A percentile compares a stretch with the other conserved stretches of the same genome.
Conservation (phyloP, 768 basidiomycete genomes). For the Kondoa subrosea region DNA sequence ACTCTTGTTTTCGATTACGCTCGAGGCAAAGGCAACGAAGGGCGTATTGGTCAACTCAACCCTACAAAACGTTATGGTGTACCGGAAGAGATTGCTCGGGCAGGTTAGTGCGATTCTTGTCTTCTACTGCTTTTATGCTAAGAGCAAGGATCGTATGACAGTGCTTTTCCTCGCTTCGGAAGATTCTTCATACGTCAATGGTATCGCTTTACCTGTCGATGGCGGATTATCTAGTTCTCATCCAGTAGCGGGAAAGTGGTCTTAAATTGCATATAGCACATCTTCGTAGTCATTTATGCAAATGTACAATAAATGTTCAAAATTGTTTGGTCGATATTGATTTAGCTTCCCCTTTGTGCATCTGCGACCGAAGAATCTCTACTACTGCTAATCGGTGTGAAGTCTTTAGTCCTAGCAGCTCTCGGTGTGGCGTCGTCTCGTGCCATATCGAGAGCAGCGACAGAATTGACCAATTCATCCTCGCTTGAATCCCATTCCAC, state of each 20-base stretch:
- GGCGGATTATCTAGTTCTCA: conserved; percentile 66
- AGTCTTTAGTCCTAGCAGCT: too few species aligned
- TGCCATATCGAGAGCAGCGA: background rate
- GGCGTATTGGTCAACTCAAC: conserved; percentile 69
- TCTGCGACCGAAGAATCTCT: background rate
- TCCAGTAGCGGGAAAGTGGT: conserved; percentile 51
- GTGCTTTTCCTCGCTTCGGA: background rate
- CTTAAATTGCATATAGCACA: too few species aligned
- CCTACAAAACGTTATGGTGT: conserved; percentile 51
- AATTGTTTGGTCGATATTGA: too few species aligned
- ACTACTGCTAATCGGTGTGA: too few species aligned
- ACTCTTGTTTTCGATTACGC: conserved; percentile 57
- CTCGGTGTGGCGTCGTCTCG: background rate
- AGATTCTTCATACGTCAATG: conserved; percentile 46
- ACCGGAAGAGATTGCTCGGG: conserved; percentile 61
- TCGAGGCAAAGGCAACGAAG: conserved; percentile 50
- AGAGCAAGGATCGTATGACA: background rate
- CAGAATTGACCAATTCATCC: background rate
- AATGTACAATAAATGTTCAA: too few species aligned
- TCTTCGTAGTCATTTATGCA: too few species aligned
- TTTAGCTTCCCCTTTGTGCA: too few species aligned
- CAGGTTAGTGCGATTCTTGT: conserved; percentile 54
- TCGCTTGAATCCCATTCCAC: background rate
- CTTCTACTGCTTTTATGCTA: conserved; percentile 27
- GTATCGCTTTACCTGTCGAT: conserved; percentile 68